phyloP scores from a whole-genome alignment of 2,329 filamentous ascomycete genomes.

The Alternaria brassicae region DNA sequence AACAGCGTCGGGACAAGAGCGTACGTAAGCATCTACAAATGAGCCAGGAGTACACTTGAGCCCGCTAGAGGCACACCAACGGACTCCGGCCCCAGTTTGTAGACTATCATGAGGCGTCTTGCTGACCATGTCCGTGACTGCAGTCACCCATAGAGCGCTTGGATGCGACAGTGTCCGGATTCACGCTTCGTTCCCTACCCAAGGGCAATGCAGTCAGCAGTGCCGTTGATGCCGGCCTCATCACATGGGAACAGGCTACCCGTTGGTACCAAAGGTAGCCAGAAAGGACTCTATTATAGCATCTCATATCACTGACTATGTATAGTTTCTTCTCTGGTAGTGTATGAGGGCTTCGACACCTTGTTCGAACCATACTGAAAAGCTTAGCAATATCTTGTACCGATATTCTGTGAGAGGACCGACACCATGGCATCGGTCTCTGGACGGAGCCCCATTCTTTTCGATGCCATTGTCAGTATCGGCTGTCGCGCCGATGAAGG shows the following conservation, averaged over 20 bases:
- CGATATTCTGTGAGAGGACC: constrained; percentile 55
- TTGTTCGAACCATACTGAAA: neutral
- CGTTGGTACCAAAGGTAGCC: constrained; percentile 36
- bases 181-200: constrained; percentile 3
- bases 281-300: neutral
- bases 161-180: neutral
- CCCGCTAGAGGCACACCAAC: neutral
- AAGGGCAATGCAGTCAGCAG: constrained; percentile 17
- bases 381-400: constrained; percentile 57
- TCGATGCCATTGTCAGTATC: constrained; percentile 61
- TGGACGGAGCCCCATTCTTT: constrained; percentile 57
- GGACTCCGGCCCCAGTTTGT: neutral
- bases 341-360: constrained; percentile 17
- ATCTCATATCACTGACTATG: constrained; percentile 8
- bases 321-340: constrained; percentile 42
- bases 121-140: neutral
- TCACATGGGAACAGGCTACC: constrained; percentile 36
- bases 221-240: constrained; percentile 34
- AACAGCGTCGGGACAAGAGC: neutral
- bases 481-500: constrained; percentile 59
- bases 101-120: neutral
- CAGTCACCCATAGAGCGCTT: constrained; percentile 4
- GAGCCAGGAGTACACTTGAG: neutral
- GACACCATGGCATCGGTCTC: constrained; percentile 58
- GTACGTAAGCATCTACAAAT: constrained; percentile 1